Percentiles rank a stretch among this genome's conserved stretches.
Evolutionary conservation across 1,139 yeast genomes (phyloP).

Genomic region (Saccharomyces hybrid): DNA sequence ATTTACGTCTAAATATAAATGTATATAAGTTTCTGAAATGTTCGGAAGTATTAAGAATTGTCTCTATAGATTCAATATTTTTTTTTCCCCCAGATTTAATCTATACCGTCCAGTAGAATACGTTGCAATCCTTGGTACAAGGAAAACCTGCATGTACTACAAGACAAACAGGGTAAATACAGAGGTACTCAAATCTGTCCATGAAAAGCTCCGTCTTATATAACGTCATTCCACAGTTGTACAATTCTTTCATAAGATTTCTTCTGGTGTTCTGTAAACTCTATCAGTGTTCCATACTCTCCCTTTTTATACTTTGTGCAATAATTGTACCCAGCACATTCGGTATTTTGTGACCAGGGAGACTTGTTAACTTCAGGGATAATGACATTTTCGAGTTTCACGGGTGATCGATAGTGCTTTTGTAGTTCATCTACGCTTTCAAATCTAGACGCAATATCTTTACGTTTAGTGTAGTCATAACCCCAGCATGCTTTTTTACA

Average conservation of each 20-base stretch:
- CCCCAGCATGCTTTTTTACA: slow-evolving; percentile 6
- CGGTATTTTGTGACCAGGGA: neutral
- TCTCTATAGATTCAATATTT: too few relatives aligned
- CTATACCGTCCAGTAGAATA: too few relatives aligned
- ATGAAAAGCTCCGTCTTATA: neutral
- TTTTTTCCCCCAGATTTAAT: too few relatives aligned
- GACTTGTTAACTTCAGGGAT: neutral
- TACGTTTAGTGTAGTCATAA: slow-evolving; percentile 2
- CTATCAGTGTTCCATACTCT: neutral
- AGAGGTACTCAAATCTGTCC: neutral
- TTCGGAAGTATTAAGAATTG: too few relatives aligned
- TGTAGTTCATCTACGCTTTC: neutral
- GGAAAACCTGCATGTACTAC: too few relatives aligned
- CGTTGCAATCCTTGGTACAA: too few relatives aligned
- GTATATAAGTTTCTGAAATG: too few relatives aligned
- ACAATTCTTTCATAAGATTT: neutral
- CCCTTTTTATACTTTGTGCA: neutral
- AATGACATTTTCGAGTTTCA: neutral
- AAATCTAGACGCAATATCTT: neutral
- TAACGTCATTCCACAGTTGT: neutral
- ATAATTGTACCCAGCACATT: neutral
- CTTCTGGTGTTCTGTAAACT: neutral
- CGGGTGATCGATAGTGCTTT: neutral
- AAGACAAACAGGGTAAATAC: too few relatives aligned
- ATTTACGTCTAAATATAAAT: too few relatives aligned